Evolutionary conservation across 805 yeast species (phyloP).

Genomic region (Blastobotrys americana): DNA sequence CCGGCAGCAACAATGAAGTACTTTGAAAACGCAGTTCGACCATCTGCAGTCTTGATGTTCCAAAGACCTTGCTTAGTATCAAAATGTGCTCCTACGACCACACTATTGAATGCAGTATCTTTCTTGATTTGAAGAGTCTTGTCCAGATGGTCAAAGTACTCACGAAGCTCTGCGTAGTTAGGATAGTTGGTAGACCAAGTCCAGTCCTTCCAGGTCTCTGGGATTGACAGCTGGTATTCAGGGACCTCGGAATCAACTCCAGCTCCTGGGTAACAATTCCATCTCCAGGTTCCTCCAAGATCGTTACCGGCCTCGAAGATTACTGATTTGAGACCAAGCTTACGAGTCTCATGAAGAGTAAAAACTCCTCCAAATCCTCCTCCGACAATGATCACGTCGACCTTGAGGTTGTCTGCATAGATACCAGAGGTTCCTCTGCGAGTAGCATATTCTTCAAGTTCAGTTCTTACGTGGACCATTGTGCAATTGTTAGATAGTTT

Average conservation of each 20-base stretch:
- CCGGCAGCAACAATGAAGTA: constrained; percentile 15
- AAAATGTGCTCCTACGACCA: constrained; percentile 20
- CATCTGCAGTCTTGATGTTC: constrained; percentile 19
- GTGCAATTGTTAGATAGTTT: too few species aligned
- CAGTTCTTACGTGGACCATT: too few species aligned
- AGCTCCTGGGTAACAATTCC: constrained; percentile 26
- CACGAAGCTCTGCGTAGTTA: constrained; percentile 23
- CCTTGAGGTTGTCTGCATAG: too few species aligned
- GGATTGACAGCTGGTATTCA: constrained; percentile 24
- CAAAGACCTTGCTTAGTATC: constrained; percentile 21
- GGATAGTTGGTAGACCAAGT: constrained; percentile 26
- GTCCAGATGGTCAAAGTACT: constrained; percentile 27
- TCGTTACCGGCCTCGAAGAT: constrained; percentile 17
- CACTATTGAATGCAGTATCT: constrained; percentile 22
- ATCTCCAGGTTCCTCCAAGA: constrained; percentile 25
- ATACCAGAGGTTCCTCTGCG: too few species aligned
- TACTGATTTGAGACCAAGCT: too few species aligned
- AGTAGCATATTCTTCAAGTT: too few species aligned
- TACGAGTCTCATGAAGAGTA: too few species aligned
- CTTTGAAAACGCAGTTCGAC: constrained; percentile 13
- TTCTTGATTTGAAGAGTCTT: constrained; percentile 22
- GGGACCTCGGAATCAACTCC: constrained; percentile 29
- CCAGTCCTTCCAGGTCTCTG: constrained; percentile 26
- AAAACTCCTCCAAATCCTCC: too few species aligned
- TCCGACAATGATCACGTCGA: too few species aligned